phyloP scores from a whole-genome alignment of 139 green algal genomes.

The Limnomonas spitsbergensis region DNA sequence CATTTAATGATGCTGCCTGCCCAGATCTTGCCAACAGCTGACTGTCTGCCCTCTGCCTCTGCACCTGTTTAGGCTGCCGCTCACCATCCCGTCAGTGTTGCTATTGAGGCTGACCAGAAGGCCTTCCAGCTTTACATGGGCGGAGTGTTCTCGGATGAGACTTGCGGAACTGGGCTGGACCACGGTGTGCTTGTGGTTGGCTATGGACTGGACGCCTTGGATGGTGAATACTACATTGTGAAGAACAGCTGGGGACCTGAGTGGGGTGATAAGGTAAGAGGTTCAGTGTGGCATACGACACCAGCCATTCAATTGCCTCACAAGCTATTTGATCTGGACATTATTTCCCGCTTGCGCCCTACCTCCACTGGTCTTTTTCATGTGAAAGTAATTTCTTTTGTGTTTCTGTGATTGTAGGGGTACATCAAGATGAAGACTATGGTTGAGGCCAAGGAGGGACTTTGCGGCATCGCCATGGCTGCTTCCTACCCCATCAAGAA shows the following conservation, averaged over 20 bases:
- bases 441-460: conserved; percentile 44
- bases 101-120: conserved; percentile 88
- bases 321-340: no score
- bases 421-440: conserved; percentile 77
- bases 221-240: conserved; percentile 84
- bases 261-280: conserved; percentile 21
- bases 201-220: conserved; percentile 28
- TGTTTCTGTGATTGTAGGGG: conserved; percentile 41
- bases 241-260: conserved; percentile 95
- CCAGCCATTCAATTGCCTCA: not conserved
- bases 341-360: no score
- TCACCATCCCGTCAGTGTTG: conserved; percentile 72
- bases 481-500: conserved; percentile 90
- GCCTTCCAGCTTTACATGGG: conserved; percentile 72
- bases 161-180: conserved; percentile 68
- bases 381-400: no score
- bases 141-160: conserved; percentile 42
- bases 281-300: no score
- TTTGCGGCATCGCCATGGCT: conserved; percentile 87
- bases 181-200: conserved; percentile 86
- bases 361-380: no score
- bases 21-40: no score
- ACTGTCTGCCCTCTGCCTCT: no score
- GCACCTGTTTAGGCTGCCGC: conserved; percentile 62
- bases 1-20: no score